Conservation (phyloP, 2,329 filamentous ascomycete genomes). For the Botryotinia convoluta region DNA sequence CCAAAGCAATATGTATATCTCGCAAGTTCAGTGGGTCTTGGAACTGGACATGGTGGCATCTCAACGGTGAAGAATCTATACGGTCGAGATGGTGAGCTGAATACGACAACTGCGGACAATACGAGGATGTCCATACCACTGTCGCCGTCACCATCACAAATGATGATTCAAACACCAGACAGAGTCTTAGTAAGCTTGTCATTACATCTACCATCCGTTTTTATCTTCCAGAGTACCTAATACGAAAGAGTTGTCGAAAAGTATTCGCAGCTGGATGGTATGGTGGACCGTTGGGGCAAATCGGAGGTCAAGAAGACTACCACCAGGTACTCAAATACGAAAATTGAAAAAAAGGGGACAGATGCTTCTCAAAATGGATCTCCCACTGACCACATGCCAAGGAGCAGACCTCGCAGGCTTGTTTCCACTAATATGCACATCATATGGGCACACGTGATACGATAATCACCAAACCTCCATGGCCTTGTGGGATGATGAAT, state of each 20-base stretch:
- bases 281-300: not conserved
- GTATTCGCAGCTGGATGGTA: not conserved
- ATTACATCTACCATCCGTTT: not conserved
- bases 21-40: not conserved
- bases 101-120: not conserved
- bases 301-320: not conserved
- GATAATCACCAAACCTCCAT: not conserved
- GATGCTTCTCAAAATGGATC: not conserved
- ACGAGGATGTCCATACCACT: not conserved
- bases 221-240: not conserved
- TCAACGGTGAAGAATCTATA: not conserved
- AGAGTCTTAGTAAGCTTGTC: not conserved
- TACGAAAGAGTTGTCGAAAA: not conserved
- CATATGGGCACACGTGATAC: not conserved
- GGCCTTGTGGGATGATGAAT: not conserved
- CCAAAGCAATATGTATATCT: not conserved
- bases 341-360: not conserved
- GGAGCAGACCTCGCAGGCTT: not conserved
- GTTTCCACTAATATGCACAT: not conserved
- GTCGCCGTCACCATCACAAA: not conserved
- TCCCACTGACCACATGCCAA: not conserved
- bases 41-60: not conserved
- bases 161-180: not conserved
- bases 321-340: not conserved
- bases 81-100: not conserved